Evolutionary conservation across 192 early-diverging fungal species (phyloP), one percentile per base, ranked within the genome.

Genomic region (Podila epicladia): DNA sequence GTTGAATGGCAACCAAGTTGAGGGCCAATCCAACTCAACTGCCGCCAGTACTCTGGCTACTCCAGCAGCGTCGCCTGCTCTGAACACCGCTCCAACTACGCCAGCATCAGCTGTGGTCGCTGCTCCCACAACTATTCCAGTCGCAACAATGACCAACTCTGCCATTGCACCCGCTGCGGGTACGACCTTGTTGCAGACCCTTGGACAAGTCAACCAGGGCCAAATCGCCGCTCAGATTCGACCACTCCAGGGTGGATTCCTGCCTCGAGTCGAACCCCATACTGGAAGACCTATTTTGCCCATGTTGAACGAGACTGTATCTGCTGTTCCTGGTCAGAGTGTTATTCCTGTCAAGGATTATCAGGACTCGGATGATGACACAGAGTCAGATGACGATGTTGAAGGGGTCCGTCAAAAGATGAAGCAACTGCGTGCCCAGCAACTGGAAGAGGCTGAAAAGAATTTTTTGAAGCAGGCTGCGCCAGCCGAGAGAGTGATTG

Each of bases 331-430:
- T 24, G 77, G 77, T 15, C 77, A 80, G 62, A 80, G 77, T 45
- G 77, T 80, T 32, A 80, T 80, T 24, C 77, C 77, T 3, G 71
- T 80, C 17, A 77, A 65, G 58, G 82, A 64, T 51, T 79, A 72
- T 31, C 67, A 82, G 41, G 82, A 83, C 37, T 71, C 85, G 11
- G 87, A 87, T 29, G 73, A 85, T 33, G 85, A 88, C 41, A 89
- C 85, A 20, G 88, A 91, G 35, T 83, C 82, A 19, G 89, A 89
- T 50, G 73, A 83, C 20, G 88, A 89, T 67, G 87, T 86, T 2
- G 83, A 88, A 55, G 79, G 84, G 31, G 88, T 87, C 7, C 84
- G 86, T 0, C 72, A 84, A 67, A 71, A 78, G 53, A 87, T 87
- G 83, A 84, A 84, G 73, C 69, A 72, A 32, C 72, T 85, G 50